Evolutionary conservation across 2,329 filamentous ascomycete genomes (phyloP), one percentile per base, ranked within the genome.

Genomic region (Stachybotrys chlorohalonatus): DNA sequence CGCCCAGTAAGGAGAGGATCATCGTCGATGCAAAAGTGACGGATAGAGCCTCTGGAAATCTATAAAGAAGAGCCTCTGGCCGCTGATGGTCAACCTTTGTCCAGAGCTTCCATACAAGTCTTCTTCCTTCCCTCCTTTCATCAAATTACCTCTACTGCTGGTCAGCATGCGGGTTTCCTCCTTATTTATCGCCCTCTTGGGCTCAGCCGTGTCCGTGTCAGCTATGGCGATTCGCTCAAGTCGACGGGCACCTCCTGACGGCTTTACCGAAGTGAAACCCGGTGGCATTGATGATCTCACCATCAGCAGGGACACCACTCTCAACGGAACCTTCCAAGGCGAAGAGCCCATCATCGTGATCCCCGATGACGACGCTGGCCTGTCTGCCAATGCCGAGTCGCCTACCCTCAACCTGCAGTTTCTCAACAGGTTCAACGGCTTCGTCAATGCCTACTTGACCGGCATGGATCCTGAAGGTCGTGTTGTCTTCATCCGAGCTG

Each of bases 401-500:
- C 63, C 63, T 0, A 47, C 46, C 15, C 39, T 73, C 2, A 57
- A 66, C 46, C 8, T 47, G 46, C 46, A 24, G 31, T 59, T 79
- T 6, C 65, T 75, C 57, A 79, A 79, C 62, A 77, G 76, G 57
- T 69, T 75, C 47, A 64, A 64, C 5, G 69, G 67, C 5, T 57
- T 62, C 0, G 61, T 78, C 56, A 75, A 73, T 51, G 73, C 72
- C 0, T 79, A 79, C 57, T 65, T 79, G 42, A 71, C 71, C n/a
- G 77, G 75, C 5, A 59, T 74, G 2, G 74, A 79, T 60, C 60
- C 63, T 3, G 58, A 67, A 13, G 66, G 66, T 1, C 60, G 62
- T 2, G 66, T 78, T 7, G 75, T 77, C 30, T 75, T 79, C 54
- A 60, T 79, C 8, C 60, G 60, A n/a, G 60, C 68, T 2, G 66